phyloP scores from a whole-genome alignment of 164 flowering plant genomes.

The Sextonia rubra region DNA sequence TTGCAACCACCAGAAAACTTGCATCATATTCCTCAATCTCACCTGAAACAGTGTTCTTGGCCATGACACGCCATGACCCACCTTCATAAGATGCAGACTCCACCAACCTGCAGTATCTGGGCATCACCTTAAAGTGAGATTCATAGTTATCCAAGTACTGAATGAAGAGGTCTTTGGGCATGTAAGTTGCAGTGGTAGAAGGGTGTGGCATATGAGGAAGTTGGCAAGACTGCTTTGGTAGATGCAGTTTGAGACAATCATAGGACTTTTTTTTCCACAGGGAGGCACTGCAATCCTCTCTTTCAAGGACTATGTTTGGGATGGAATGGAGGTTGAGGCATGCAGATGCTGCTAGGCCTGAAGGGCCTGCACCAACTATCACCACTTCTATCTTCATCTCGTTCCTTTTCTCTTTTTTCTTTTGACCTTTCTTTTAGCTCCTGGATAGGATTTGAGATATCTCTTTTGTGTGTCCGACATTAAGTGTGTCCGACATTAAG shows the following conservation, averaged over 20 bases:
- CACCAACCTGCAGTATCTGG: constrained; percentile 23
- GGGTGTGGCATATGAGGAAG: constrained; percentile 32
- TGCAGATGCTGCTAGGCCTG: constrained; percentile 34
- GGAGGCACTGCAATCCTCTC: constrained; percentile 30
- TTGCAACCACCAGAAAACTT: constrained; percentile 53
- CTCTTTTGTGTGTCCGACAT: too few species aligned
- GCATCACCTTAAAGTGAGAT: constrained; percentile 17
- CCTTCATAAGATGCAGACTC: background rate
- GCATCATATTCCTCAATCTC: constrained; percentile 29
- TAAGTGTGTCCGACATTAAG: too few species aligned
- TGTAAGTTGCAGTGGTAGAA: constrained; percentile 13
- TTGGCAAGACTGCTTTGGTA: constrained; percentile 32
- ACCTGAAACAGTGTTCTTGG: constrained; percentile 2
- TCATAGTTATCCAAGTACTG: constrained; percentile 32
- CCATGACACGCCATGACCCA: constrained; percentile 1
- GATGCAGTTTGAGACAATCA: constrained; percentile 32
- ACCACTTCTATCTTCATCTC: constrained; percentile 12
- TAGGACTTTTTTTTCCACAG: constrained; percentile 39
- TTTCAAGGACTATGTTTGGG: constrained; percentile 31
- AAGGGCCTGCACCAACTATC: constrained; percentile 35
- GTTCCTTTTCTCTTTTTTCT: background rate
- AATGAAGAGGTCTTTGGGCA: constrained; percentile 23
- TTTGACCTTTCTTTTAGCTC: too few species aligned
- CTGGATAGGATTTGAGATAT: too few species aligned
- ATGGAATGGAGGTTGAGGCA: constrained; percentile 22